These are phyloP conservation scores for Pseudopyrenochaeta lycopersici DNA, from an alignment of 2,329 filamentous ascomycete species.

Conservation along the genomic window DNA sequence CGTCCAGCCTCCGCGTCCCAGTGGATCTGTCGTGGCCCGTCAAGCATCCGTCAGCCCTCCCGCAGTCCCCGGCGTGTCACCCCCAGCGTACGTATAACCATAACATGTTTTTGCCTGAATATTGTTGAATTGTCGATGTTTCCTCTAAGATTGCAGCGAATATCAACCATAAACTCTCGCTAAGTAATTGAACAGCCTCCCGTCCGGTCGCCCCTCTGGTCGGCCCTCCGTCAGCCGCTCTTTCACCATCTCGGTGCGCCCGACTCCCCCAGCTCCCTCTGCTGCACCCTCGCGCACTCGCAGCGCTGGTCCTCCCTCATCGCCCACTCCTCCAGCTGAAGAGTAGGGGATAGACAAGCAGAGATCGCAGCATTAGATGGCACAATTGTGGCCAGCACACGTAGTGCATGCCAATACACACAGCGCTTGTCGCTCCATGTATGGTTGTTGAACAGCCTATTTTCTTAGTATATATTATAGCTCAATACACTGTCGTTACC, in stretches of 20 bases:
- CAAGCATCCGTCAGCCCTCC: not conserved
- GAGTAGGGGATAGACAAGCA: constrained; percentile 15
- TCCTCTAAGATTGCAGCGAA: too few relatives aligned
- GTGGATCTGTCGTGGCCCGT: not conserved
- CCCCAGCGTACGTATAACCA: not conserved
- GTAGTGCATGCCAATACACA: not conserved
- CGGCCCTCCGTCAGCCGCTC: constrained; percentile 4
- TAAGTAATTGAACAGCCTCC: not conserved
- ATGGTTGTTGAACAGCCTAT: not conserved
- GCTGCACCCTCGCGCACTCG: not conserved
- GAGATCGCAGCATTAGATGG: not conserved
- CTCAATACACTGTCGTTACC: constrained; percentile 6
- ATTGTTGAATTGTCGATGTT: too few relatives aligned
- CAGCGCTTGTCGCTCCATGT: not conserved
- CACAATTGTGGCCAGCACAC: not conserved
- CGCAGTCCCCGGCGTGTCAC: not conserved
- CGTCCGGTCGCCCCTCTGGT: not conserved
- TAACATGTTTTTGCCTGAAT: not conserved
- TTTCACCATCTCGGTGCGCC: constrained; percentile 17
- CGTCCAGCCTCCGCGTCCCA: constrained; percentile 1
- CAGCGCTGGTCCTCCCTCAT: constrained; percentile 4
- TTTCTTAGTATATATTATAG: not conserved
- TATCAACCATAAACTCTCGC: not conserved
- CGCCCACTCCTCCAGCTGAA: constrained; percentile 15
- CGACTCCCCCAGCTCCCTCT: constrained; percentile 9